These are phyloP conservation scores for Penicillium expansum DNA, from an alignment of 2,329 filamentous ascomycete genomes.

Conservation along the genomic window DNA sequence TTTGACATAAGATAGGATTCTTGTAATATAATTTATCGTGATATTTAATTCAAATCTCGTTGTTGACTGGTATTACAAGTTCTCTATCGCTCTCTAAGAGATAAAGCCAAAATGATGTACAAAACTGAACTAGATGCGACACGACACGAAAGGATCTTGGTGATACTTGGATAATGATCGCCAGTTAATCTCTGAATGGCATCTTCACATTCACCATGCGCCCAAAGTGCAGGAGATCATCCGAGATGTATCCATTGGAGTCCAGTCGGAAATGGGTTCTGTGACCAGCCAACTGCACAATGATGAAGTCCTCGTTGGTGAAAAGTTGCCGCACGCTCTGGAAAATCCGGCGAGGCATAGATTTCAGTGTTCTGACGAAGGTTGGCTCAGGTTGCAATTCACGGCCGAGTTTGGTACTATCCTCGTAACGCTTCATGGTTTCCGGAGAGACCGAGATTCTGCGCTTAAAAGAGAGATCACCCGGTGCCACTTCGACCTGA, in stretches of 20 bases:
- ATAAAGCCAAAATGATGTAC: constrained; percentile 3
- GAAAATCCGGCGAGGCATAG: constrained; percentile 33
- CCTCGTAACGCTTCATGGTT: constrained; percentile 20
- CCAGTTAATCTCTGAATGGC: not conserved
- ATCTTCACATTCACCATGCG: constrained; percentile 7
- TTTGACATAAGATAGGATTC: too few relatives aligned
- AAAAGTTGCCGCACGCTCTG: constrained; percentile 39
- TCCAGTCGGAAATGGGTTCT: constrained; percentile 40
- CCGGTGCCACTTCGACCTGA: constrained; percentile 33
- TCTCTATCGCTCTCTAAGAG: not conserved
- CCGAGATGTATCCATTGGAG: constrained; percentile 35
- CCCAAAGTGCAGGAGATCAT: constrained; percentile 36
- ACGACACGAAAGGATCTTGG: too few relatives aligned
- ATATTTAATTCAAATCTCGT: not conserved
- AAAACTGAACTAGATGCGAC: not conserved
- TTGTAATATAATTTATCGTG: not conserved
- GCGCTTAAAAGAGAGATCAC: constrained; percentile 17
- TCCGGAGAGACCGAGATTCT: constrained; percentile 36
- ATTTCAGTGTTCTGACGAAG: constrained; percentile 35
- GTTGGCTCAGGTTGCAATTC: constrained; percentile 17
- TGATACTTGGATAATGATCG: not conserved
- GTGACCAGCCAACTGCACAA: constrained; percentile 37
- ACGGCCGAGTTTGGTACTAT: constrained; percentile 15
- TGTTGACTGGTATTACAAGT: not conserved
- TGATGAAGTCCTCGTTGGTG: constrained; percentile 42